Conservation (phyloP, 345 rosid genomes). For the Populus davidiana region DNA sequence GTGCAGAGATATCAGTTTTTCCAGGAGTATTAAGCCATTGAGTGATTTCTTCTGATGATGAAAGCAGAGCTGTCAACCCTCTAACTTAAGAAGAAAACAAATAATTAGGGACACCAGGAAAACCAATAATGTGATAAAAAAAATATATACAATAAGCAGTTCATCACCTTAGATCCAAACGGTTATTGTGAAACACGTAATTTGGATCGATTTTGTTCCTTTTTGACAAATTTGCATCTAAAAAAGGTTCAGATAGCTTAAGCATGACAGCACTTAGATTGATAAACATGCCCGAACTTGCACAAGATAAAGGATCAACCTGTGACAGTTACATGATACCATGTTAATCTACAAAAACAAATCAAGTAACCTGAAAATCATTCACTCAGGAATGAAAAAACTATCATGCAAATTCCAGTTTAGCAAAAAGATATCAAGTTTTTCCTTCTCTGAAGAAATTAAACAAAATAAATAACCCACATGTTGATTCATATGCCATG, state of each 20-base stretch:
- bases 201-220: constrained; percentile 84
- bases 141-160: neutral
- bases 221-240: constrained; percentile 72
- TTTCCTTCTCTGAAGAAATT: neutral
- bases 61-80: constrained; percentile 80
- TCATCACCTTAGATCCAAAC: constrained; percentile 82
- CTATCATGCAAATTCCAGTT: neutral
- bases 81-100: constrained; percentile 36
- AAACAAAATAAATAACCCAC: neutral
- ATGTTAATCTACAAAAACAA: neutral
- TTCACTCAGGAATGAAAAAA: neutral
- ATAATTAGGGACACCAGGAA: constrained; percentile 14
- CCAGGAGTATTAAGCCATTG: constrained; percentile 58
- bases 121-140: constrained; percentile 1
- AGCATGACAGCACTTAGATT: constrained; percentile 98
- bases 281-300: constrained; percentile 97
- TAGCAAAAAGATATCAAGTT: neutral
- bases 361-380: neutral
- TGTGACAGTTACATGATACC: constrained; percentile 30
- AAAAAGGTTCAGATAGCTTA: constrained; percentile 82
- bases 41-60: constrained; percentile 88
- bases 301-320: constrained; percentile 94
- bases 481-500: neutral
- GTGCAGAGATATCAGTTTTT: constrained; percentile 29
- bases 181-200: constrained; percentile 64